Evolutionary conservation across 2,329 filamentous ascomycete species (phyloP).

Genomic region (Dactylella cylindrospora): DNA sequence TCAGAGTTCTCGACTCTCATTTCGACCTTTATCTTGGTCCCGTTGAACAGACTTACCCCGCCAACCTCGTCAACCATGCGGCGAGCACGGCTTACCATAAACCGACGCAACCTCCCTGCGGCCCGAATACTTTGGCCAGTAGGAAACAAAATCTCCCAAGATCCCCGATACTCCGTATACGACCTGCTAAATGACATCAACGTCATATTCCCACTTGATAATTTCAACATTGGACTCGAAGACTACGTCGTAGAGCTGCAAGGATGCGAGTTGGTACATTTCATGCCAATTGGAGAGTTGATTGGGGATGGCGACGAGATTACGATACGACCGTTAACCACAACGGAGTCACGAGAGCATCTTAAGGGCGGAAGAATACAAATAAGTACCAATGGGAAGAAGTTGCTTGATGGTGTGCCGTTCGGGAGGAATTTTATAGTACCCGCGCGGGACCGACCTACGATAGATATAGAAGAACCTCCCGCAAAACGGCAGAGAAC

Average conservation of each 20-base stretch:
- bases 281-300: slow-evolving; percentile 45
- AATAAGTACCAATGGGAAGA: slow-evolving; percentile 46
- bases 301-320: slow-evolving; percentile 47
- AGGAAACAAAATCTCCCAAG: slow-evolving; percentile 43
- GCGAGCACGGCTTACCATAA: slow-evolving; percentile 47
- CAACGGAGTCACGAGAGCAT: slow-evolving; percentile 45
- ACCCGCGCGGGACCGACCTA: slow-evolving; percentile 46
- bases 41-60: too few relatives aligned
- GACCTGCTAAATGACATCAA: slow-evolving; percentile 46
- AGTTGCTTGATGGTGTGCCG: slow-evolving; percentile 47
- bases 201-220: slow-evolving; percentile 46
- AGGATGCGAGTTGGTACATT: slow-evolving; percentile 48
- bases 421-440: slow-evolving; percentile 45
- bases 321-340: slow-evolving; percentile 48
- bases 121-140: slow-evolving; percentile 46
- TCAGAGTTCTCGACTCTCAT: too few relatives aligned
- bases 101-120: slow-evolving; percentile 44
- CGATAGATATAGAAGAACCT: slow-evolving; percentile 13
- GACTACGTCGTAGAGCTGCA: slow-evolving; percentile 48
- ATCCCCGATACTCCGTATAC: slow-evolving; percentile 45
- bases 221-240: slow-evolving; percentile 45
- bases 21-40: too few relatives aligned
- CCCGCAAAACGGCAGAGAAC: slow-evolving; percentile 29
- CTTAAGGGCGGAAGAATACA: slow-evolving; percentile 45
- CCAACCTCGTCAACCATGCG: slow-evolving; percentile 42